A percentile compares a stretch with the other conserved stretches of the same genome.
These are phyloP conservation scores for Pneumocystis canis DNA, from an alignment of 1,139 yeast species.

Conservation along the genomic window DNA sequence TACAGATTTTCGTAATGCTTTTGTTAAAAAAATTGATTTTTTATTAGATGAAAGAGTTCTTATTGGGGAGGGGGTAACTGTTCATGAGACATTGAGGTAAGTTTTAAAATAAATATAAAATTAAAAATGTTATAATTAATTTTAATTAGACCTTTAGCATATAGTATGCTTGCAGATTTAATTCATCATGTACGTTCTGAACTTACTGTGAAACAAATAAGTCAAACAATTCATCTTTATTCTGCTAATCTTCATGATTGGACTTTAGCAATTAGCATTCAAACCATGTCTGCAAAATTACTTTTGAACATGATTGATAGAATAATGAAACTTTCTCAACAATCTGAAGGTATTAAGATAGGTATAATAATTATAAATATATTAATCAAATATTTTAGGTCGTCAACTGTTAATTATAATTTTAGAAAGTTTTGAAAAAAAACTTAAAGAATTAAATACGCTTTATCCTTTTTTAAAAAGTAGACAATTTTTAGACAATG, in stretches of 20 bases:
- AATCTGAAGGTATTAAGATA: constrained; percentile 45
- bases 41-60: constrained; percentile 75
- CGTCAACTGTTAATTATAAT: constrained; percentile 42
- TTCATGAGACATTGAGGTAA: constrained; percentile 61
- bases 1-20: constrained; percentile 68
- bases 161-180: constrained; percentile 90
- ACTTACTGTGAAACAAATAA: constrained; percentile 65
- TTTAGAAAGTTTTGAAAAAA: constrained; percentile 72
- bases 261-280: constrained; percentile 75
- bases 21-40: constrained; percentile 72
- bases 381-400: not conserved
- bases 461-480: constrained; percentile 18
- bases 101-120: not conserved
- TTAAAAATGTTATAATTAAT: not conserved
- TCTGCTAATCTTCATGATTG: constrained; percentile 71
- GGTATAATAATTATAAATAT: constrained; percentile 33
- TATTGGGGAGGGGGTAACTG: constrained; percentile 85
- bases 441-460: constrained; percentile 39
- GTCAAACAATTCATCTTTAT: constrained; percentile 76
- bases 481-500: constrained; percentile 9
- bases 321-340: constrained; percentile 68
- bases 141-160: constrained; percentile 54
- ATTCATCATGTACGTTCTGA: constrained; percentile 85
- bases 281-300: constrained; percentile 91
- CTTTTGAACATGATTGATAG: constrained; percentile 77